These are phyloP conservation scores for Daedaleopsis nitida DNA, from an alignment of 768 basidiomycete genomes.

Conservation along the genomic window DNA sequence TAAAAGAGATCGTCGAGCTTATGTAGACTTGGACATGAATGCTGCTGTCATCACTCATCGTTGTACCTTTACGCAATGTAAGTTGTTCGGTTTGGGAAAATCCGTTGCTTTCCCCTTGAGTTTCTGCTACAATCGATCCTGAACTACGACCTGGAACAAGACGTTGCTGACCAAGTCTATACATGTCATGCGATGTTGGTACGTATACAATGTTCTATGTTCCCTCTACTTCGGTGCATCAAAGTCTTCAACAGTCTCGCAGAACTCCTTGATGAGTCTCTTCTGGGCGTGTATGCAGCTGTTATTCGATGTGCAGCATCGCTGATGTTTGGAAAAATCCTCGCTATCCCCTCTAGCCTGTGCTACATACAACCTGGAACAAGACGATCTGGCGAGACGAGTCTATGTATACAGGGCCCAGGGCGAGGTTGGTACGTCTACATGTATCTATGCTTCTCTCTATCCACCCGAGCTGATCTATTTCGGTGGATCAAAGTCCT, in stretches of 20 bases:
- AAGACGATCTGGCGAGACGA: too few species aligned
- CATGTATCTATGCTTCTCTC: too few species aligned
- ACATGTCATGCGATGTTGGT: neutral
- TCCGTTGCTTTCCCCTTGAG: neutral
- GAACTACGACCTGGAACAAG: neutral
- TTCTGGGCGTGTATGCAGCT: too few species aligned
- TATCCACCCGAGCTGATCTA: too few species aligned
- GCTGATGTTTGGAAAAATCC: too few species aligned
- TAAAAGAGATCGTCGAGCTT: conserved; percentile 81
- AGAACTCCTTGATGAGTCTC: conserved; percentile 83
- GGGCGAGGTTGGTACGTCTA: too few species aligned
- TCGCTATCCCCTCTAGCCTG: too few species aligned
- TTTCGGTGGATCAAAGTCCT: conserved; percentile 62
- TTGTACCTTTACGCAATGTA: conserved; percentile 19
- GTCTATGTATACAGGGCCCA: too few species aligned
- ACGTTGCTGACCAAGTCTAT: neutral
- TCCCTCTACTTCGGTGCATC: conserved; percentile 35
- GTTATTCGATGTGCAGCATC: too few species aligned
- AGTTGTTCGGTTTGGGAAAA: conserved; percentile 10
- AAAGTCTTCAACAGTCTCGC: conserved; percentile 75
- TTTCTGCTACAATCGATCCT: too few species aligned
- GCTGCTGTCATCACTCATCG: conserved; percentile 14
- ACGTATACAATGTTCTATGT: neutral
- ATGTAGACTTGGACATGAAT: conserved; percentile 25
- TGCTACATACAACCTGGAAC: too few species aligned